Evolutionary conservation across 108 stramenopile species (phyloP).

Genomic region (Craspedostauros australis): DNA sequence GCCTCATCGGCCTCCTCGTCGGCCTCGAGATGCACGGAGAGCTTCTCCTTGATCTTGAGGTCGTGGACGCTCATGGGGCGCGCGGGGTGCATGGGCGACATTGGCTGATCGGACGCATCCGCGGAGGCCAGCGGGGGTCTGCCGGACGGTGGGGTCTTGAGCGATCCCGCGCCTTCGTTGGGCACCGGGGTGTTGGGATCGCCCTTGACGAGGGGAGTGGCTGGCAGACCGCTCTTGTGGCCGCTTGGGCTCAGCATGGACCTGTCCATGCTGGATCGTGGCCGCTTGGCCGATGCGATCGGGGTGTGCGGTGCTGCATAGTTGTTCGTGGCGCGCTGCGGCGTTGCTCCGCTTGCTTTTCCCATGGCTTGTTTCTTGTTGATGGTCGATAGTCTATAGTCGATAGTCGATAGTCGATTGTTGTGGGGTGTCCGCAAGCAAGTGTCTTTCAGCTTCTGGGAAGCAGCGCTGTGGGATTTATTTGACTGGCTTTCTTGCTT

Average conservation of each 20-base stretch:
- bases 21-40: neutral
- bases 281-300: slow-evolving; percentile 61
- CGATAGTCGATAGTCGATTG: too few relatives aligned
- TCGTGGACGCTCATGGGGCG: slow-evolving; percentile 44
- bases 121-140: slow-evolving; percentile 5
- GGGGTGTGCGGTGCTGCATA: slow-evolving; percentile 58
- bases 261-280: slow-evolving; percentile 32
- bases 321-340: too few relatives aligned
- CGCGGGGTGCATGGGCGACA: slow-evolving; percentile 72
- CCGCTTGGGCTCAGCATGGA: slow-evolving; percentile 11
- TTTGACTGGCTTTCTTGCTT: too few relatives aligned
- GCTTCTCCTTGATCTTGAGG: slow-evolving; percentile 24
- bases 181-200: too few relatives aligned
- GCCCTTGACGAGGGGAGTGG: slow-evolving; percentile 13
- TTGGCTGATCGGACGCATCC: slow-evolving; percentile 15
- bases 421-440: too few relatives aligned
- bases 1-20: slow-evolving; percentile 18
- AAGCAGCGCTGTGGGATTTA: too few relatives aligned
- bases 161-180: neutral
- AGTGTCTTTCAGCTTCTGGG: too few relatives aligned
- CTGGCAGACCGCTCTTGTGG: slow-evolving; percentile 1
- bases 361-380: too few relatives aligned
- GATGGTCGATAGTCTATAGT: too few relatives aligned
- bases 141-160: slow-evolving; percentile 5
- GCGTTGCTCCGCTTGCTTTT: too few relatives aligned